phyloP scores from a whole-genome alignment of 192 early-diverging fungal genomes.

The Coemansia sp. region DNA sequence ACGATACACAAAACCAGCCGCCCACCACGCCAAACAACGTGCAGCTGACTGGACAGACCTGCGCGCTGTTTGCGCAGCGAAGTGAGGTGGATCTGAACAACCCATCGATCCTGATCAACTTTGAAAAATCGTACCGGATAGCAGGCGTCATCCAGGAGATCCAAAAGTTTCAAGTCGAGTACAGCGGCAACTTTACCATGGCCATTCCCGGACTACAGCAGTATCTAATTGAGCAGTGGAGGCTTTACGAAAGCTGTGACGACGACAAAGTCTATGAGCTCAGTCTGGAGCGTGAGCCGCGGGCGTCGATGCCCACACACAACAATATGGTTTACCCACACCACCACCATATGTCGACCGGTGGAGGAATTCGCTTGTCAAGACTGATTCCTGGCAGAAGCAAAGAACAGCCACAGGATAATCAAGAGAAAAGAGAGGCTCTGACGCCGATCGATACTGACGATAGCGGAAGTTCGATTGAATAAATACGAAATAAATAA shows the following conservation, averaged over 20 bases:
- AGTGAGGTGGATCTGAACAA: slow-evolving; percentile 33
- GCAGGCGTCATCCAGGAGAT: slow-evolving; percentile 69
- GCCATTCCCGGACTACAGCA: slow-evolving; percentile 52
- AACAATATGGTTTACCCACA: not conserved
- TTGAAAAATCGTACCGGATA: slow-evolving; percentile 72
- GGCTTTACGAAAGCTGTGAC: slow-evolving; percentile 35
- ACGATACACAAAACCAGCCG: not conserved
- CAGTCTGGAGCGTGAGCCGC: slow-evolving; percentile 45
- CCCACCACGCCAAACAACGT: slow-evolving; percentile 6
- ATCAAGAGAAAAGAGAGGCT: not conserved
- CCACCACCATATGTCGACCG: not conserved
- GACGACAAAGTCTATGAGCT: slow-evolving; percentile 51
- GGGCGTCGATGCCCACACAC: slow-evolving; percentile 5
- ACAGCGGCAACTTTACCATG: slow-evolving; percentile 58
- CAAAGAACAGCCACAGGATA: not conserved
- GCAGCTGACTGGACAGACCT: slow-evolving; percentile 44
- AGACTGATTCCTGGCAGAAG: not conserved
- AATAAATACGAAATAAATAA: not conserved
- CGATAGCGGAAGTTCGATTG: not conserved
- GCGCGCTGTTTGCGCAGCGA: slow-evolving; percentile 35
- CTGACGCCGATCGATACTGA: not conserved
- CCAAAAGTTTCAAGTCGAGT: slow-evolving; percentile 74
- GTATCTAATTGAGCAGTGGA: slow-evolving; percentile 54
- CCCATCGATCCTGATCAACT: slow-evolving; percentile 69
- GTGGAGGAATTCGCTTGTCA: not conserved